Base-by-base conservation (phyloP, 2,329 filamentous ascomycete species). In the Hypoxylon sp. region DNA sequence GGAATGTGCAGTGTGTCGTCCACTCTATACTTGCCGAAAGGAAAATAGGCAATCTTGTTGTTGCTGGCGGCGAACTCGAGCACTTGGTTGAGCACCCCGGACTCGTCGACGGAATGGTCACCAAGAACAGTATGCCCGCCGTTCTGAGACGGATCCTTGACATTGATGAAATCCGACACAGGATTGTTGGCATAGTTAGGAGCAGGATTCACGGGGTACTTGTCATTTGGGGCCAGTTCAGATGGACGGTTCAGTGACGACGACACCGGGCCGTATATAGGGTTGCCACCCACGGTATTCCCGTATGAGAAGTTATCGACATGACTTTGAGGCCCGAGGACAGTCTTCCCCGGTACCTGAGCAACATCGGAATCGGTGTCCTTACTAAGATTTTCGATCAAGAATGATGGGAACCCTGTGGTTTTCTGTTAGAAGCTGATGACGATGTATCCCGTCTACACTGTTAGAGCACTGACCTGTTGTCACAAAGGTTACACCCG, bases 21-120 rank as follows among this genome's bases (percentile, higher is more conserved):
- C 21, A 86, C 77, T 8, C 79, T 73, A 68, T 86, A 86, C 49
- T 81, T 77, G 37, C 83, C 83, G 50, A 79, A 80, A 27, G 83
- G 82, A 64, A 86, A 79, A 67, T 79, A 86, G 13, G 81, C 78
- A 47, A 86, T 76, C 56, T 79, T 75, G 48, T 73, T 71, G 3
- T 67, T 62, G 70, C 71, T 41, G 1, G 75, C 77, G 6, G 76
- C 77, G 18, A 65, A 66, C 21, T 68, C 61, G 13, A 79, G 70
- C 7, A 78, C 69, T 31, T 71, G 63, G 61, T 79, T 79, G 5
- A 79, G 69, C 11, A 68, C 69, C 0, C 55, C 70, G 0, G 74
- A 66, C 26, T 79, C 77, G 57, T 80, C 77, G 9, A 63, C 48
- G 5, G 69, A 72, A 58, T 74, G 66, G 60, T 79, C 77, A 26